Conservation (phyloP, 2,329 filamentous ascomycete genomes). For the Cytospora paraplurivora region DNA sequence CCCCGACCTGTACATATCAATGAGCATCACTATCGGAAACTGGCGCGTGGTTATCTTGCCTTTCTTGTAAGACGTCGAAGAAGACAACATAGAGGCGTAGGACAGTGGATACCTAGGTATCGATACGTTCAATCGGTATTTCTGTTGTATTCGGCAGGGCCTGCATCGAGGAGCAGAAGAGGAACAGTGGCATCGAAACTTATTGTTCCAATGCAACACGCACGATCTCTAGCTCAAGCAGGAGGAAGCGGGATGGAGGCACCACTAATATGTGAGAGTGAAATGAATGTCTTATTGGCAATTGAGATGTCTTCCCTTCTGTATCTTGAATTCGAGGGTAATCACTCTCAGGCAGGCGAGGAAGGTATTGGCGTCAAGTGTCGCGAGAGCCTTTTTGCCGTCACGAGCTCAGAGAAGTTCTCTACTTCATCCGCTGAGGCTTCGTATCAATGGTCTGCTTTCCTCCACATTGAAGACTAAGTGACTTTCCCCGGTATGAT, state of each 20-base stretch:
- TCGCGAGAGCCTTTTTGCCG: too few relatives aligned
- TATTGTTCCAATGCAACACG: background rate
- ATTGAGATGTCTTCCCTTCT: too few relatives aligned
- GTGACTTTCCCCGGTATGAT: too few relatives aligned
- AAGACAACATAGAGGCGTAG: constrained; percentile 43
- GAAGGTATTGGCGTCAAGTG: too few relatives aligned
- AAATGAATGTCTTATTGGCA: too few relatives aligned
- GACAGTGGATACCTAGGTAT: constrained; percentile 38
- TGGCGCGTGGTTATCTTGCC: constrained; percentile 45
- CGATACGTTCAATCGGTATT: constrained; percentile 36
- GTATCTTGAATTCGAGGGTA: too few relatives aligned
- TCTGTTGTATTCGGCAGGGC: constrained; percentile 38
- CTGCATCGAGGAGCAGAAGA: constrained; percentile 39
- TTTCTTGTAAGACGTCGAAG: constrained; percentile 40
- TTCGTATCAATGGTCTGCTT: too few relatives aligned
- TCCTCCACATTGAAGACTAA: too few relatives aligned
- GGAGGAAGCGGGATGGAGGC: background rate
- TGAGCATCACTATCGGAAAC: constrained; percentile 64
- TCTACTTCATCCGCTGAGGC: too few relatives aligned
- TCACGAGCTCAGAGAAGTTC: too few relatives aligned
- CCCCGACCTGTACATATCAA: constrained; percentile 58
- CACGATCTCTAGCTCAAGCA: background rate
- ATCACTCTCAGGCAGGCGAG: too few relatives aligned
- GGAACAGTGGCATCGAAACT: constrained; percentile 27
- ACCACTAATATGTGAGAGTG: background rate